A percentile compares a stretch with the other conserved stretches of the same genome.
These are phyloP conservation scores for Camelina neglecta DNA, from an alignment of 345 rosid genomes.

Conservation along the genomic window DNA sequence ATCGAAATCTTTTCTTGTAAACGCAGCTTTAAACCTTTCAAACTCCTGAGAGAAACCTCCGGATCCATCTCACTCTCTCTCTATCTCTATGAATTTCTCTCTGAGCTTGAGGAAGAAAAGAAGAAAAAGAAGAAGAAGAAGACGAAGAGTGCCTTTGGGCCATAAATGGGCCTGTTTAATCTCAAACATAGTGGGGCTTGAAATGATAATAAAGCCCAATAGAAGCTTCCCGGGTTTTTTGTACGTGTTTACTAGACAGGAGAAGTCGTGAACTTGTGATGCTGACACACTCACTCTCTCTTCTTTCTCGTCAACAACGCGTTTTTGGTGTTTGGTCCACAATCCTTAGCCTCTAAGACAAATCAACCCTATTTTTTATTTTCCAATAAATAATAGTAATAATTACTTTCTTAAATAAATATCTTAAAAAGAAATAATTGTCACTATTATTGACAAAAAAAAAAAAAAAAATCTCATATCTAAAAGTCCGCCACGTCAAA, in stretches of 20 bases:
- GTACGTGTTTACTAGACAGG: background rate
- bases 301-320: slow-evolving; percentile 40
- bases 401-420: background rate
- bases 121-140: background rate
- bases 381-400: background rate
- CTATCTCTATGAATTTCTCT: slow-evolving; percentile 2
- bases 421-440: background rate
- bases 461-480: background rate
- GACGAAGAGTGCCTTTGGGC: background rate
- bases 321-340: slow-evolving; percentile 33
- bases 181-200: background rate
- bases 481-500: slow-evolving; percentile 22
- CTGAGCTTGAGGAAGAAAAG: background rate
- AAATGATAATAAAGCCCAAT: background rate
- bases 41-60: slow-evolving; percentile 81
- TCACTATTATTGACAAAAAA: background rate
- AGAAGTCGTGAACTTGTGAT: slow-evolving; percentile 15
- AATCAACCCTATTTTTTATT: slow-evolving; percentile 9
- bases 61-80: slow-evolving; percentile 66
- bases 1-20: slow-evolving; percentile 62
- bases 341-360: slow-evolving; percentile 44
- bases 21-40: slow-evolving; percentile 77
- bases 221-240: slow-evolving; percentile 32
- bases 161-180: background rate
- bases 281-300: slow-evolving; percentile 14